Evolutionary conservation across 2,329 filamentous ascomycete genomes (phyloP).

Genomic region (Aureobasidium lini): DNA sequence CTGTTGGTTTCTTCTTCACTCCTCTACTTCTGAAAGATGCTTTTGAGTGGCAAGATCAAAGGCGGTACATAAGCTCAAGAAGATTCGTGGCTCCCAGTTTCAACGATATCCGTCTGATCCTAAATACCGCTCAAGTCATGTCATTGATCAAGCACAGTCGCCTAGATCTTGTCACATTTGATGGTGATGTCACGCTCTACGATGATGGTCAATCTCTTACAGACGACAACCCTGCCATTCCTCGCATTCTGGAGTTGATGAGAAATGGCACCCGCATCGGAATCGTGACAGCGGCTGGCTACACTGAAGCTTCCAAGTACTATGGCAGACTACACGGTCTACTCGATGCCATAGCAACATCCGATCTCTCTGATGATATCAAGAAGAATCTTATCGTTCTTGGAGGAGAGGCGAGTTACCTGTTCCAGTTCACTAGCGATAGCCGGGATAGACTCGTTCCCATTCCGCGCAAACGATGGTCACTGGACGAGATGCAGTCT

Average conservation of each 20-base stretch:
- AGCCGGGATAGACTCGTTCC: conserved; percentile 61
- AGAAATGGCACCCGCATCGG: conserved; percentile 73
- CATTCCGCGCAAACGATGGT: conserved; percentile 59
- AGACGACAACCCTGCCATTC: conserved; percentile 68
- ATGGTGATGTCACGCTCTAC: conserved; percentile 95
- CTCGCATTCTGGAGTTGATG: conserved; percentile 61
- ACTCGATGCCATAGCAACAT: conserved; percentile 66
- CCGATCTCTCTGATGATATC: conserved; percentile 55
- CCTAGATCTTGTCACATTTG: conserved; percentile 85
- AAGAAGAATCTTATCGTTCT: conserved; percentile 81
- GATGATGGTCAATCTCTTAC: conserved; percentile 70
- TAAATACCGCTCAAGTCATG: conserved; percentile 94
- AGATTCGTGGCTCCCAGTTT: conserved; percentile 94
- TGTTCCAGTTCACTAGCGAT: conserved; percentile 67
- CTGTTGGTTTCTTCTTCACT: conserved; percentile 91
- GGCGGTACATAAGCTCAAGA: conserved; percentile 78
- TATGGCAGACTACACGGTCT: conserved; percentile 81
- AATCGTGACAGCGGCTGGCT: conserved; percentile 94
- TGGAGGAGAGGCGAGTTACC: conserved; percentile 92
- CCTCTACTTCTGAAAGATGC: conserved; percentile 77
- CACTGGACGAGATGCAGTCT: conserved; percentile 67
- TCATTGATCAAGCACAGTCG: conserved; percentile 68
- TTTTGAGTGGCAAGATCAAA: conserved; percentile 81
- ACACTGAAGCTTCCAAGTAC: conserved; percentile 80
- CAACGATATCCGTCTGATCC: conserved; percentile 86